Base-by-base conservation (phyloP, 108 stramenopile genomes). In the Parmales sp. region DNA sequence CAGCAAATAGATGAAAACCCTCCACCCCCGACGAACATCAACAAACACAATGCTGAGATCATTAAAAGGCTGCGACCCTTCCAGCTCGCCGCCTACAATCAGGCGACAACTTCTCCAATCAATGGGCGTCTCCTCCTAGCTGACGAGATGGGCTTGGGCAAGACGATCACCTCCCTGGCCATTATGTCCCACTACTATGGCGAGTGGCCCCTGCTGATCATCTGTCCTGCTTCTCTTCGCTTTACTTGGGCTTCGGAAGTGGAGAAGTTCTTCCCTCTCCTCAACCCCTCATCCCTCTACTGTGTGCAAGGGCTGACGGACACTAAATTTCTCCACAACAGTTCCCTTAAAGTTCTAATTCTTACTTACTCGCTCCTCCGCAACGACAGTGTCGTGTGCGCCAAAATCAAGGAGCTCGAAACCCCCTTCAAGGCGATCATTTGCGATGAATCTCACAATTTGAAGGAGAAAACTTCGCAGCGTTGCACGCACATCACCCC, bases 81-180 rank as follows among this genome's bases (percentile, higher is more conserved):
- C n/a, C n/a, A n/a, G n/a, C n/a, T n/a, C n/a, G n/a, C n/a, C n/a
- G n/a, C n/a, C n/a, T n/a, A n/a, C n/a, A n/a, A n/a, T n/a, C n/a
- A n/a, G n/a, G n/a, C n/a, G n/a, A n/a, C n/a, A n/a, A n/a, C n/a
- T n/a, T n/a, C n/a, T n/a, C n/a, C n/a, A n/a, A n/a, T n/a, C 16
- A 76, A 77, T 16, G 93, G 93, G 20, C 76, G 91, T 19, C 76
- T 89, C 13, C 73, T 95, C 18, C 65, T 93, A 22, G 92, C 85
- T 2, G 94, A 95, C 67, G 94, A 95, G 70, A 93, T 93, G 92
- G 94, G 94, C 29, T 75, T 90, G 11, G 94, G 94, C 34, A 95
- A 93, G 75, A 88, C 90, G 11, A 50, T 89, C 0, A 85, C 88
- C 29, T 87, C 89, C 28, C 81, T 95, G 37, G 91, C 88, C 3